These are phyloP conservation scores for Smallanthus sonchifolius DNA, from an alignment of 129 eudicot species.

Conservation along the genomic window DNA sequence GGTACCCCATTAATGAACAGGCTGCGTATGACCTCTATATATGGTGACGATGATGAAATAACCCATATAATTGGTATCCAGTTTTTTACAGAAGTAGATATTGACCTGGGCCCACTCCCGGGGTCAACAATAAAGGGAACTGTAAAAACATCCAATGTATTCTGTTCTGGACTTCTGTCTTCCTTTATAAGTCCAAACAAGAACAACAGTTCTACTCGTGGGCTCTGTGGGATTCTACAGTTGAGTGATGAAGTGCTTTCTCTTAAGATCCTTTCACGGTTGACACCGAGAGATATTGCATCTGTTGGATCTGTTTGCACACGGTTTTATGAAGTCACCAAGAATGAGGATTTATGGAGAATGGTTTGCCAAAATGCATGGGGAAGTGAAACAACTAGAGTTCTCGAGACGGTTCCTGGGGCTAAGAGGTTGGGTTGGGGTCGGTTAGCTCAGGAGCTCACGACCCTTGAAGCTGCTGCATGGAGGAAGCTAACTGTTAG, in stretches of 20 bases:
- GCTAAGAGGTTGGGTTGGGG: slow-evolving; percentile 94
- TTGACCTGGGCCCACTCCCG: slow-evolving; percentile 83
- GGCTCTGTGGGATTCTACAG: slow-evolving; percentile 67
- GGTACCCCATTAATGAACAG: slow-evolving; percentile 89
- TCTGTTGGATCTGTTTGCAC: slow-evolving; percentile 73
- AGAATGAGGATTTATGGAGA: slow-evolving; percentile 79
- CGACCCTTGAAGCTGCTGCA: slow-evolving; percentile 92
- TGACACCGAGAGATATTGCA: slow-evolving; percentile 92
- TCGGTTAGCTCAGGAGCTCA: slow-evolving; percentile 73
- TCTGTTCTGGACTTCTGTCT: too few species aligned
- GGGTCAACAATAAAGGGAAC: slow-evolving; percentile 55
- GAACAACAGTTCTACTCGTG: slow-evolving; percentile 40
- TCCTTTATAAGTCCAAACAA: too few species aligned
- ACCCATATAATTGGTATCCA: slow-evolving; percentile 88
- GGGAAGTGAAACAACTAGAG: slow-evolving; percentile 85
- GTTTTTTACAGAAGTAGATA: slow-evolving; percentile 64
- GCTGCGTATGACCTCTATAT: slow-evolving; percentile 81
- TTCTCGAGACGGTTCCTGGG: slow-evolving; percentile 78
- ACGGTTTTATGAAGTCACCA: slow-evolving; percentile 62
- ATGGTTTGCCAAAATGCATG: slow-evolving; percentile 93
- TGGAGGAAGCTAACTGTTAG: slow-evolving; percentile 82
- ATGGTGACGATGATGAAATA: slow-evolving; percentile 75
- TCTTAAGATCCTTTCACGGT: slow-evolving; percentile 55
- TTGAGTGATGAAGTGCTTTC: slow-evolving; percentile 85
- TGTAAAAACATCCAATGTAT: too few species aligned